A percentile compares a stretch with the other conserved stretches of the same genome.
phyloP scores from a whole-genome alignment of 163 green algal species.

The Coccomyxa subellipsoidea region DNA sequence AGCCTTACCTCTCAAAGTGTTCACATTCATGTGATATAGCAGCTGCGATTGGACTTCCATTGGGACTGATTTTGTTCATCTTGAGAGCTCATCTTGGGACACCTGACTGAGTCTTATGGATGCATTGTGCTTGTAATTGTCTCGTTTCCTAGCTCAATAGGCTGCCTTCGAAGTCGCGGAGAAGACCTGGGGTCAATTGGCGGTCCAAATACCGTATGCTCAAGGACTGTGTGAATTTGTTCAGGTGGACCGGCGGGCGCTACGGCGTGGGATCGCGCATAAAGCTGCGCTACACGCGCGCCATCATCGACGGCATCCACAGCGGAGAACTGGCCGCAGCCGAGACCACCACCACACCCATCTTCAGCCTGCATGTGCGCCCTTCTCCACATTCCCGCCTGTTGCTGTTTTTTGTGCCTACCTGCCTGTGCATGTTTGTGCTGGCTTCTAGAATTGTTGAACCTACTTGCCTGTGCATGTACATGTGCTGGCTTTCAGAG shows the following conservation, averaged over 20 bases:
- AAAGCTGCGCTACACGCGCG: constrained; percentile 88
- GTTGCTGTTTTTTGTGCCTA: not conserved
- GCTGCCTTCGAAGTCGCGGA: no score
- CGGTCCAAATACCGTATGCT: no score
- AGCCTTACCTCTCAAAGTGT: no score
- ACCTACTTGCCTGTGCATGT: not conserved
- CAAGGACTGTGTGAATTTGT: not conserved
- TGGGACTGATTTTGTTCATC: no score
- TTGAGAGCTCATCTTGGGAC: no score
- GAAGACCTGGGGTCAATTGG: no score
- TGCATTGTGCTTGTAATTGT: no score
- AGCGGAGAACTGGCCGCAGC: constrained; percentile 71
- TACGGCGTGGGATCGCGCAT: constrained; percentile 92
- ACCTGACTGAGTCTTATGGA: no score
- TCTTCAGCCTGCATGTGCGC: constrained; percentile 80
- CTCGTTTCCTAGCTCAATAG: no score
- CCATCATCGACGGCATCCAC: constrained; percentile 97
- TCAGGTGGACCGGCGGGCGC: constrained; percentile 25
- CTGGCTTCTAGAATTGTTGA: not conserved
- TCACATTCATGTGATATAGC: no score
- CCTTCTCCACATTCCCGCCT: not conserved
- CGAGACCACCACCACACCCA: constrained; percentile 59
- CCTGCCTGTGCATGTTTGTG: not conserved
- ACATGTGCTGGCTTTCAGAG: not conserved
- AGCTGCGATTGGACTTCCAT: no score